A percentile compares a stretch with the other conserved stretches of the same genome.
These are phyloP conservation scores for Thalassiosira livingstoniorum DNA, from an alignment of 352 stramenopile species.

Conservation along the genomic window DNA sequence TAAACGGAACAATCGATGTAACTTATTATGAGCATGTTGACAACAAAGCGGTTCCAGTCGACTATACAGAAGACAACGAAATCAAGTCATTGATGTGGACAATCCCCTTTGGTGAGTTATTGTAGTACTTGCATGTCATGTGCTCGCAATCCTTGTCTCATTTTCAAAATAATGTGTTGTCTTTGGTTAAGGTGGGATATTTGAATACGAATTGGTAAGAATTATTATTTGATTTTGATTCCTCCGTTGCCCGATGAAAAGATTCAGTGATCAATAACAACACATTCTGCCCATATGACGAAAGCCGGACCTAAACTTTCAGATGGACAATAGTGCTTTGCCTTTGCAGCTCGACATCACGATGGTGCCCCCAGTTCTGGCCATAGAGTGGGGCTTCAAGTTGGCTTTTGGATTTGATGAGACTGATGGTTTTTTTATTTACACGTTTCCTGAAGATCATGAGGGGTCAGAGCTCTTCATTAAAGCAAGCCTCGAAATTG, in stretches of 20 bases:
- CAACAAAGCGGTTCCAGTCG: too few species aligned
- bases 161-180: too few species aligned
- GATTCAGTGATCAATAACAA: too few species aligned
- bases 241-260: too few species aligned
- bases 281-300: too few species aligned
- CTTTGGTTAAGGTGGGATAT: too few species aligned
- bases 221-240: too few species aligned
- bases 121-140: too few species aligned
- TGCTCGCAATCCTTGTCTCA: too few species aligned
- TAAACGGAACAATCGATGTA: too few species aligned
- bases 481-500: conserved; percentile 24
- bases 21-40: too few species aligned
- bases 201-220: too few species aligned
- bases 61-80: conserved; percentile 8
- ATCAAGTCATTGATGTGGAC: conserved; percentile 55
- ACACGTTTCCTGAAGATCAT: conserved; percentile 30
- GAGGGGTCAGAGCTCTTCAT: conserved; percentile 43
- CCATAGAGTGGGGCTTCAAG: conserved; percentile 46
- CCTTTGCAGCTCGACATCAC: conserved; percentile 38
- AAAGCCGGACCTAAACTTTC: conserved; percentile 49
- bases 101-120: conserved; percentile 55
- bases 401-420: conserved; percentile 47
- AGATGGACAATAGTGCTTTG: conserved; percentile 34
- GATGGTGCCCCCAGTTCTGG: conserved; percentile 7
- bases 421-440: conserved; percentile 46